A percentile compares a stretch with the other conserved stretches of the same genome.
phyloP scores from a whole-genome alignment of 768 basidiomycete species.

The Nidularia sp. region DNA sequence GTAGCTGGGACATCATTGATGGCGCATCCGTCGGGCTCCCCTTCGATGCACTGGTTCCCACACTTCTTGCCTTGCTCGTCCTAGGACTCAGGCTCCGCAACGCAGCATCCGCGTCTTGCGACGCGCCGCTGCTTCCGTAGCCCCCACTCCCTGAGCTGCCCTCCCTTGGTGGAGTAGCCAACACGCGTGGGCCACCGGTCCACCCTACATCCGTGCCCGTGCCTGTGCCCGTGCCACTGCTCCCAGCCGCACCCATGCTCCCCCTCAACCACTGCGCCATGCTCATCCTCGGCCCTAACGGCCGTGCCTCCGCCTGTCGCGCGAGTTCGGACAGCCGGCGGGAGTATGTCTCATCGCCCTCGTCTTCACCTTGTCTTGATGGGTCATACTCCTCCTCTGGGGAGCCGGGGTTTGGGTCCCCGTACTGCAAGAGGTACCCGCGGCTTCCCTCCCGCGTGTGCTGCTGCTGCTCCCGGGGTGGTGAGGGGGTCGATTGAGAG shows the following conservation, averaged over 20 bases:
- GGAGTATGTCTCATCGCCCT: too few species aligned
- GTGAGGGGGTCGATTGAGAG: conserved; percentile 12
- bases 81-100: conserved; percentile 42
- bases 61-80: conserved; percentile 23
- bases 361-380: too few species aligned
- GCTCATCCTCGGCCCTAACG: conserved; percentile 1
- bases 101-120: conserved; percentile 26
- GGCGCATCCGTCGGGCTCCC: too few species aligned
- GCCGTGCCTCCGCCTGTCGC: background rate
- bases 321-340: background rate
- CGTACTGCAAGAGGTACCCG: conserved; percentile 14
- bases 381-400: background rate
- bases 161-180: conserved; percentile 6
- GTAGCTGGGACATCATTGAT: too few species aligned
- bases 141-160: too few species aligned
- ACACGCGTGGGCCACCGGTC: conserved; percentile 20
- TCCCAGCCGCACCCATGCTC: too few species aligned
- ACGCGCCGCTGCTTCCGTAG: too few species aligned
- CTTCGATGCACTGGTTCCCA: too few species aligned
- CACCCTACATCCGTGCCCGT: conserved; percentile 13
- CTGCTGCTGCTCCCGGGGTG: conserved; percentile 3
- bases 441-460: conserved; percentile 10
- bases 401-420: background rate
- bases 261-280: too few species aligned
- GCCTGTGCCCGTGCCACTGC: too few species aligned